A percentile compares a stretch with the other conserved stretches of the same genome.
phyloP scores from a whole-genome alignment of 2,329 filamentous ascomycete species.

The Pleoardoris graminearum region DNA sequence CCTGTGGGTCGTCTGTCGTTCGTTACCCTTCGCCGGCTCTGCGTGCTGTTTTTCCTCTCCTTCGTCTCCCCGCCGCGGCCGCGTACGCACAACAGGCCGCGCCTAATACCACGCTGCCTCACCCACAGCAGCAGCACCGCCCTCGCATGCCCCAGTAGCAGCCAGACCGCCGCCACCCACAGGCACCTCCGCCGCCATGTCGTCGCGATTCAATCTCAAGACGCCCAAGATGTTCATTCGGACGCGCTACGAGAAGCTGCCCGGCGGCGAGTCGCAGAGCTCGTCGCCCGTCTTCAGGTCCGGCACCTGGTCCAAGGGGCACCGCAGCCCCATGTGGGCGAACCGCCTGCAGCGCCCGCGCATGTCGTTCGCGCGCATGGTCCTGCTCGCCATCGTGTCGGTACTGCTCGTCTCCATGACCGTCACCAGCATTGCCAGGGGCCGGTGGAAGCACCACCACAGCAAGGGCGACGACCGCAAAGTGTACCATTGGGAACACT shows the following conservation, averaged over 20 bases:
- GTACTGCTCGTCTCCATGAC: constrained; percentile 49
- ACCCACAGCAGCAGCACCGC: constrained; percentile 1
- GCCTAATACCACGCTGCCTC: constrained; percentile 3
- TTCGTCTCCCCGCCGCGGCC: constrained; percentile 3
- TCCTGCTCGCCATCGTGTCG: constrained; percentile 47
- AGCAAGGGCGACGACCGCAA: constrained; percentile 38
- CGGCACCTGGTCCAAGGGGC: constrained; percentile 42
- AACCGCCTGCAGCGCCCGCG: constrained; percentile 48
- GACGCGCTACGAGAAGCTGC: constrained; percentile 52
- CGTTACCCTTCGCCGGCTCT: constrained; percentile 7
- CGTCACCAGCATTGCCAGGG: constrained; percentile 47
- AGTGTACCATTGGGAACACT: constrained; percentile 52
- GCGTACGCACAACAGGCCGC: constrained; percentile 10
- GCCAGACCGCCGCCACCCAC: constrained; percentile 17
- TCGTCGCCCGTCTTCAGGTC: constrained; percentile 46
- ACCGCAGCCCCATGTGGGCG: constrained; percentile 42
- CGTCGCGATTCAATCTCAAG: constrained; percentile 48
- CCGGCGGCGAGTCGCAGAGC: constrained; percentile 47
- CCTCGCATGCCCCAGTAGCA: constrained; percentile 34
- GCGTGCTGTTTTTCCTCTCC: constrained; percentile 7
- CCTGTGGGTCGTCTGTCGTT: constrained; percentile 7
- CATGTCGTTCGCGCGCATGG: constrained; percentile 48
- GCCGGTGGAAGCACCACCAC: constrained; percentile 38
- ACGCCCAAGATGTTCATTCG: constrained; percentile 51
- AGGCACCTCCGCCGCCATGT: constrained; percentile 30